phyloP scores from a whole-genome alignment of 148 eudicot species.

The Selenicereus undatus region DNA sequence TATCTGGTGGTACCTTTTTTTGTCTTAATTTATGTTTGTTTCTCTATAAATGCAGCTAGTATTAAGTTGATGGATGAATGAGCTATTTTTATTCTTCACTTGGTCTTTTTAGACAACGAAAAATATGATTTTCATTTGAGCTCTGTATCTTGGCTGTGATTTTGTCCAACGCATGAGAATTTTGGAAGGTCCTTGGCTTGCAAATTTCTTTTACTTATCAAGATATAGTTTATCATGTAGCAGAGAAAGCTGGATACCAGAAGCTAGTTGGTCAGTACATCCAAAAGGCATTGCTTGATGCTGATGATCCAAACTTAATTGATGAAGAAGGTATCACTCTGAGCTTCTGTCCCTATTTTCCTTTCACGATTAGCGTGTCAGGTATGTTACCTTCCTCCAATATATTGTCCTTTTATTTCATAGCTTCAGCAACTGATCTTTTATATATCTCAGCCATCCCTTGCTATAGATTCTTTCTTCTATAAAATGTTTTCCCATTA shows the following conservation, averaged over 20 bases:
- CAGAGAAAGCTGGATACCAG: slow-evolving; percentile 52
- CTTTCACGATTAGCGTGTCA: background rate
- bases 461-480: no score
- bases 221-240: slow-evolving; percentile 15
- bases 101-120: background rate
- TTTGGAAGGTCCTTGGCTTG: background rate
- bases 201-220: slow-evolving; percentile 1
- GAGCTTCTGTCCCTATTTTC: background rate
- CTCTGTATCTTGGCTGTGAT: background rate
- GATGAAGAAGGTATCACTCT: slow-evolving; percentile 60
- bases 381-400: no score
- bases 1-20: background rate
- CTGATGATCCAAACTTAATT: slow-evolving; percentile 75
- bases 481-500: no score
- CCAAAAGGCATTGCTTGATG: slow-evolving; percentile 50
- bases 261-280: slow-evolving; percentile 53
- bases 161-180: slow-evolving; percentile 2
- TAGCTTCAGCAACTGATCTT: no score
- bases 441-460: no score
- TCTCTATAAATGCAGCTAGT: background rate
- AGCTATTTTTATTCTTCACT: background rate
- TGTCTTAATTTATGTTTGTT: background rate
- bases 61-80: no score
- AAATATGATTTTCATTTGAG: background rate
- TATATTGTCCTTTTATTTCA: no score